These are phyloP conservation scores for Heterobasidion parviporum DNA, from an alignment of 1,284 basidiomycete genomes.

Conservation along the genomic window DNA sequence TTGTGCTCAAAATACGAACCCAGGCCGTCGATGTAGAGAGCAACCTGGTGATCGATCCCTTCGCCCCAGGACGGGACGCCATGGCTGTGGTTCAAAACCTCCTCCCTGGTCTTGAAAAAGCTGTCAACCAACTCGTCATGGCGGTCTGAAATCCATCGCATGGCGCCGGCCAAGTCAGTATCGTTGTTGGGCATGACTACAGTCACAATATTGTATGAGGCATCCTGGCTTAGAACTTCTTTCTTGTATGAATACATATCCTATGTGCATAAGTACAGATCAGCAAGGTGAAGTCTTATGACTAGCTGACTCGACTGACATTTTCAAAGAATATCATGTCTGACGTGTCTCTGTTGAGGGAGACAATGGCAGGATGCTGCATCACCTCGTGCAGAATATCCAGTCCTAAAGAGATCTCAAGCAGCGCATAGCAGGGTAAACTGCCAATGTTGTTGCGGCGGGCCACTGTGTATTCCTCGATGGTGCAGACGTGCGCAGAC, in stretches of 20 bases:
- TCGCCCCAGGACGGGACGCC: slow-evolving; percentile 16
- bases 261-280: slow-evolving; percentile 7
- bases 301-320: slow-evolving; percentile 14
- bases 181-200: slow-evolving; percentile 16
- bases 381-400: slow-evolving; percentile 31
- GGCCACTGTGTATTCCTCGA: slow-evolving; percentile 28
- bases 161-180: slow-evolving; percentile 12
- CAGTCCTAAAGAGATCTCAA: slow-evolving; percentile 21
- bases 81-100: neutral
- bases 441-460: slow-evolving; percentile 32
- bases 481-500: slow-evolving; percentile 18
- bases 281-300: neutral
- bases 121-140: slow-evolving; percentile 6
- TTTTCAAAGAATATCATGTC: slow-evolving; percentile 33
- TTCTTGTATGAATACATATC: slow-evolving; percentile 19
- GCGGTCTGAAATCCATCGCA: slow-evolving; percentile 11
- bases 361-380: slow-evolving; percentile 25
- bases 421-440: slow-evolving; percentile 27
- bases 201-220: slow-evolving; percentile 16
- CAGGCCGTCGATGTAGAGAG: slow-evolving; percentile 13
- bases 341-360: slow-evolving; percentile 20
- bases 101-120: slow-evolving; percentile 6
- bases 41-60: slow-evolving; percentile 13
- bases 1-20: neutral
- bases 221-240: slow-evolving; percentile 13